Base-by-base conservation (phyloP, 805 yeast species). In the Ogataea pini region DNA sequence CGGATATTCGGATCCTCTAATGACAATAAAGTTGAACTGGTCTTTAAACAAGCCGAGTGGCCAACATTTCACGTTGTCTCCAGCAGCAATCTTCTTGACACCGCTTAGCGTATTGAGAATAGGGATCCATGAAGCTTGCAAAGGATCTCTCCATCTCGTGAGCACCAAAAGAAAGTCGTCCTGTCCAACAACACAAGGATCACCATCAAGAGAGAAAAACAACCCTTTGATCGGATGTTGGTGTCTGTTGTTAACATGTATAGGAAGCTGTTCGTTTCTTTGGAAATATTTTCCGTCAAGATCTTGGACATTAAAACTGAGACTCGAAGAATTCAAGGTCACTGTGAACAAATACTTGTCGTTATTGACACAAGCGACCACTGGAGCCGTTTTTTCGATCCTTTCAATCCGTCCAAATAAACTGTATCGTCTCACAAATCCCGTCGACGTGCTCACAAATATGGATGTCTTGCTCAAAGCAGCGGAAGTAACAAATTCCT, bases 51-150 rank as follows among this genome's bases (percentile, higher is more conserved):
- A 68, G 2, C 96, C 96, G 44, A 92, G 71, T 18, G 97, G 97
- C 97, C 97, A 90, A 56, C 85, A 83, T 46, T 76, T 76, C 66
- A 89, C 80, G 50, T 79, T 77, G 44, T 76, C 76, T 57, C 84
- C 84, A 18, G 75, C 75, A 34, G 81, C 76, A 52, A 66, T 77
- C 67, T 71, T 78, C 66, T 70, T 77, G 64, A 66, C 74, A 50
- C 76, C 78, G 60, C 72, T 72, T 19, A 66, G 64, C 33, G 85
- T 74, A 62, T 88, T 88, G 47, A 92, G 70, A 10, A 92, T 57
- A 1, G 98, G 98, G 10, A 89, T 73, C 97, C 98, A 92, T 51
- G 83, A 75, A 2, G 96, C 83, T 62, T 90, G 94, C 29, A 76
- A 65, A 0, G 85, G 72, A 18, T 77, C 79, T 57, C 97, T 75